Percentiles rank a stretch among this genome's conserved stretches.
These are phyloP conservation scores for Citrus inodora DNA, from an alignment of 345 rosid genomes.

Conservation along the genomic window DNA sequence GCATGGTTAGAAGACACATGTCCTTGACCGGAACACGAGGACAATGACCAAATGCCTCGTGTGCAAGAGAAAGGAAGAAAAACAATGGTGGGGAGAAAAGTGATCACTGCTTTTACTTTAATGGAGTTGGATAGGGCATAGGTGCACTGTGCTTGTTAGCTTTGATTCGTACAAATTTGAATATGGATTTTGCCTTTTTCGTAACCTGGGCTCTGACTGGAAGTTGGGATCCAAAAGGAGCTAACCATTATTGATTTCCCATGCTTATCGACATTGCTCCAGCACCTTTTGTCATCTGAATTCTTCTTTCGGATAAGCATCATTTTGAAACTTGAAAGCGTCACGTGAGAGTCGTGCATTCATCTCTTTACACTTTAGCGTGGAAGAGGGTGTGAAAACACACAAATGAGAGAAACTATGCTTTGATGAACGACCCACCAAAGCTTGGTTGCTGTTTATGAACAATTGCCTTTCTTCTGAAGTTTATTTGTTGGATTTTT, in stretches of 20 bases:
- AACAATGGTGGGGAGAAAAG: conserved; percentile 17
- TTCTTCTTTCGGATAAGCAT: conserved; percentile 20
- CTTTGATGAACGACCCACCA: background rate
- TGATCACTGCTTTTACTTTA: background rate
- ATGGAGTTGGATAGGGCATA: background rate
- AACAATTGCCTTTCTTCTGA: background rate
- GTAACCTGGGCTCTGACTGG: background rate
- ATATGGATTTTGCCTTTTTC: background rate
- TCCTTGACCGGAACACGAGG: conserved; percentile 13
- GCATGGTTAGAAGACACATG: conserved; percentile 1
- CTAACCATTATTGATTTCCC: background rate
- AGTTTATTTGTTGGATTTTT: background rate
- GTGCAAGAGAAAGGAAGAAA: conserved; percentile 6
- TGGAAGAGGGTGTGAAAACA: background rate
- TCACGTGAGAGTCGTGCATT: background rate
- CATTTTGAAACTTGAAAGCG: conserved; percentile 4
- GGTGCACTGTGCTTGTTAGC: background rate
- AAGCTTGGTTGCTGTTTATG: background rate
- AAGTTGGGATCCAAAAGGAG: conserved; percentile 5
- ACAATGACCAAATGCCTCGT: conserved; percentile 11
- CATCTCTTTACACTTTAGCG: background rate
- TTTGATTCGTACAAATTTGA: background rate
- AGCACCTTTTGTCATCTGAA: background rate
- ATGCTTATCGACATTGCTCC: background rate
- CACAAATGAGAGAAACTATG: background rate